Percentiles rank a stretch among this genome's conserved stretches.
phyloP scores from a whole-genome alignment of 2,329 filamentous ascomycete species.

The Aspergillus pseudoviridinutans region DNA sequence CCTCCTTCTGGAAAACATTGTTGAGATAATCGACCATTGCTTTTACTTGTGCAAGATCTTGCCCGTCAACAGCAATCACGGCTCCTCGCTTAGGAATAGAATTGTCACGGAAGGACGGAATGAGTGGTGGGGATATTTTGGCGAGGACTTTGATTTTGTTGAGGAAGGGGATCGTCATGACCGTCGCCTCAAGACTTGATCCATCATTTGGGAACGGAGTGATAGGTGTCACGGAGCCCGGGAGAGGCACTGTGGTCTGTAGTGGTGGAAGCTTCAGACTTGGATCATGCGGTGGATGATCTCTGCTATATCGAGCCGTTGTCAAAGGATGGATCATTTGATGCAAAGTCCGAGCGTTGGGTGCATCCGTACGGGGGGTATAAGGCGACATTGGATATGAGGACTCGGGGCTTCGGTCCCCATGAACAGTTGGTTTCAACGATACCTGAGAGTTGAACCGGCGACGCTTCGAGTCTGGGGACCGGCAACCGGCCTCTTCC shows the following conservation, averaged over 20 bases:
- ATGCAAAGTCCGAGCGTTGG: slow-evolving; percentile 31
- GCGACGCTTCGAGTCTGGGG: slow-evolving; percentile 60
- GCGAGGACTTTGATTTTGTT: slow-evolving; percentile 74
- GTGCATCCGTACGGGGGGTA: slow-evolving; percentile 38
- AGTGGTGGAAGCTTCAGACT: slow-evolving; percentile 53
- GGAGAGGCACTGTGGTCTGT: slow-evolving; percentile 36
- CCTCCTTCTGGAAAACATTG: slow-evolving; percentile 49
- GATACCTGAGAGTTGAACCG: slow-evolving; percentile 50
- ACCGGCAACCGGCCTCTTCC: slow-evolving; percentile 39
- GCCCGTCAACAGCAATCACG: slow-evolving; percentile 79
- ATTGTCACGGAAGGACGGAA: slow-evolving; percentile 27
- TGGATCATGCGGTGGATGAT: slow-evolving; percentile 41
- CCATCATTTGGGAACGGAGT: slow-evolving; percentile 35
- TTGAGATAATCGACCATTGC: slow-evolving; percentile 64
- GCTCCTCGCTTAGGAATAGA: slow-evolving; percentile 59
- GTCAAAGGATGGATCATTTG: slow-evolving; percentile 56
- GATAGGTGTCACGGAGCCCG: slow-evolving; percentile 18
- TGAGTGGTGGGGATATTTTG: slow-evolving; percentile 68
- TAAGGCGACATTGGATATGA: slow-evolving; percentile 43
- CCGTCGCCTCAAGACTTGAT: slow-evolving; percentile 60
- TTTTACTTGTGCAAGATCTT: slow-evolving; percentile 59
- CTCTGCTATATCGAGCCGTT: slow-evolving; percentile 27
- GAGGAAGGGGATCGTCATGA: slow-evolving; percentile 69
- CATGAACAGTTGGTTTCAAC: slow-evolving; percentile 37
- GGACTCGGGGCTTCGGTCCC: slow-evolving; percentile 35